Percentiles rank a stretch among this genome's conserved stretches.
Conservation (phyloP, 2,329 filamentous ascomycete species). For the Trematosphaeria pertusa region DNA sequence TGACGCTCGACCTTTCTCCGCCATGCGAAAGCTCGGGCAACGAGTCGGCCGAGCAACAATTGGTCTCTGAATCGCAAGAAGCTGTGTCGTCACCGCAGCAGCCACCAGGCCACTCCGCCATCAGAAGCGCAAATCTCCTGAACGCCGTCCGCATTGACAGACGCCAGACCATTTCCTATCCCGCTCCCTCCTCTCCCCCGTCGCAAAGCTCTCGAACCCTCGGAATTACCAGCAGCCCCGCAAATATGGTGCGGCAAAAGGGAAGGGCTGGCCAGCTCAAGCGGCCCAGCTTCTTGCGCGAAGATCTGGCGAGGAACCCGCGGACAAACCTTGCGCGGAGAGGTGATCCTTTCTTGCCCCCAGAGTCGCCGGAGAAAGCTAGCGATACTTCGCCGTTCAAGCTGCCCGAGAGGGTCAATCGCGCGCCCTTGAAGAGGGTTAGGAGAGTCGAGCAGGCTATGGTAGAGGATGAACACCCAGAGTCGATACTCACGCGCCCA, state of each 20-base stretch:
- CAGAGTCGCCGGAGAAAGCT: constrained; percentile 29
- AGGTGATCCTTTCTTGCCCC: constrained; percentile 21
- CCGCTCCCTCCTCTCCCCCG: background rate
- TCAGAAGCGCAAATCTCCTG: constrained; percentile 32
- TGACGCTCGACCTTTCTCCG: background rate
- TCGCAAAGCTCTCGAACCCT: background rate
- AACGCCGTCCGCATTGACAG: constrained; percentile 36
- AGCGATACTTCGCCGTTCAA: constrained; percentile 1
- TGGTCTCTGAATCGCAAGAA: constrained; percentile 26
- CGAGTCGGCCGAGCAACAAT: constrained; percentile 32
- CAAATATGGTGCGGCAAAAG: constrained; percentile 5
- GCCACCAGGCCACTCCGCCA: constrained; percentile 15
- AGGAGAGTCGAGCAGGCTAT: constrained; percentile 13
- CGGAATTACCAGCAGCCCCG: constrained; percentile 6
- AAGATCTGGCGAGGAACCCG: constrained; percentile 7
- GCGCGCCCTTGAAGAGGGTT: constrained; percentile 13
- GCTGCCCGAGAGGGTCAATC: constrained; percentile 15
- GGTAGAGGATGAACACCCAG: no score
- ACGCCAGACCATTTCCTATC: background rate
- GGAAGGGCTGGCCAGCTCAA: constrained; percentile 25
- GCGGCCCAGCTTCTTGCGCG: constrained; percentile 16
- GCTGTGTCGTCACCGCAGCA: constrained; percentile 9
- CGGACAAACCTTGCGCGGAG: constrained; percentile 15
- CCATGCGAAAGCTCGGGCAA: constrained; percentile 11
- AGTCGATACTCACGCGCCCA: background rate